Evolutionary conservation across 257 asterid species (phyloP).

Genomic region (Ehretia macrophylla): DNA sequence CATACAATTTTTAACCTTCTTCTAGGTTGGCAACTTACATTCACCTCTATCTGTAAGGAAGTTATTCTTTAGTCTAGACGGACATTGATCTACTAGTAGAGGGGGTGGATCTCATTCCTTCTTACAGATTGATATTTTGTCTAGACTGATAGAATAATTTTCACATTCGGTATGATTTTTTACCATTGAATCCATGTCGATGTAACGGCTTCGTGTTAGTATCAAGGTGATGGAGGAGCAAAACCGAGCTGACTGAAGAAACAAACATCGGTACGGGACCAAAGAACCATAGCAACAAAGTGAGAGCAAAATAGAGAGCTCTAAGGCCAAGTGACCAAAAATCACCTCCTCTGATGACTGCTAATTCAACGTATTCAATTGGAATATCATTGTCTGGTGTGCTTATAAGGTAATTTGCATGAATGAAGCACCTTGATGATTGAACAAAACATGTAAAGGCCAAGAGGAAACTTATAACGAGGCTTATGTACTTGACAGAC

Average conservation of each 20-base stretch:
- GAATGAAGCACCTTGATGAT: constrained; percentile 61
- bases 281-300: constrained; percentile 60
- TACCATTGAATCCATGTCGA: constrained; percentile 15
- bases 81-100: too few species aligned
- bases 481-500: constrained; percentile 56
- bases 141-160: too few species aligned
- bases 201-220: constrained; percentile 39
- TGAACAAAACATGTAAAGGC: constrained; percentile 69
- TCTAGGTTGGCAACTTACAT: too few species aligned
- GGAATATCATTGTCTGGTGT: constrained; percentile 42
- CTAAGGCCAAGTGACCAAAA: constrained; percentile 71
- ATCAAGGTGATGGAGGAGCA: constrained; percentile 48
- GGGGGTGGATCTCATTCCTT: too few species aligned
- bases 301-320: constrained; percentile 55
- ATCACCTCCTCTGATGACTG: constrained; percentile 61
- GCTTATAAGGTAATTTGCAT: constrained; percentile 58
- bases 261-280: constrained; percentile 74
- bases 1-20: too few species aligned
- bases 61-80: too few species aligned
- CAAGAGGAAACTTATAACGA: constrained; percentile 50
- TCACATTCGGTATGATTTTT: too few species aligned
- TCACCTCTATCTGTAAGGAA: too few species aligned
- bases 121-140: too few species aligned
- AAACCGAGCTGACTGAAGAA: constrained; percentile 43
- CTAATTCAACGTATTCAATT: constrained; percentile 39